phyloP scores from a whole-genome alignment of 768 basidiomycete genomes.

The Mycena amicta region DNA sequence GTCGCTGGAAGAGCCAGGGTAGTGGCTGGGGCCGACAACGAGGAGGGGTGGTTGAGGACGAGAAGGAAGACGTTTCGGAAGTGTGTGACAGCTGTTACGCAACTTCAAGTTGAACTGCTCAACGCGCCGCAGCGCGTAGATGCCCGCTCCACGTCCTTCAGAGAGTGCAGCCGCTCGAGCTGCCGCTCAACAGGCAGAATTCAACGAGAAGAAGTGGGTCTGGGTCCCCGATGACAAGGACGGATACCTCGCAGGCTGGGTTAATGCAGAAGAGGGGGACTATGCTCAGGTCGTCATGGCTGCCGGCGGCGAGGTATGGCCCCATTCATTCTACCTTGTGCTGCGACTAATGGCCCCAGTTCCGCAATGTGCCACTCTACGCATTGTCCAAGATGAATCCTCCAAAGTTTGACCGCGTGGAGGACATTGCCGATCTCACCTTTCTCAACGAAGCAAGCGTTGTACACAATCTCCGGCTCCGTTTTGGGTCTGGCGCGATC shows the following conservation, averaged over 20 bases:
- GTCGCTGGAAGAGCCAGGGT: background rate
- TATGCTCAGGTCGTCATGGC: conserved; percentile 84
- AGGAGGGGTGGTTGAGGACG: background rate
- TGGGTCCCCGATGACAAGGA: conserved; percentile 94
- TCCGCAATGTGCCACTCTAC: conserved; percentile 73
- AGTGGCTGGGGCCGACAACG: background rate
- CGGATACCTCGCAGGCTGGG: conserved; percentile 95
- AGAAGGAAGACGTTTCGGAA: background rate
- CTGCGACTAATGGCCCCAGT: conserved; percentile 35
- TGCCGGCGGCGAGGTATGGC: conserved; percentile 74
- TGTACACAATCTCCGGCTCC: conserved; percentile 92
- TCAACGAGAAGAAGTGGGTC: conserved; percentile 98
- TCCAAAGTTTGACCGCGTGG: conserved; percentile 96
- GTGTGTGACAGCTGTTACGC: background rate
- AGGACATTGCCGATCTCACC: conserved; percentile 97
- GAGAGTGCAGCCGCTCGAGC: conserved; percentile 71
- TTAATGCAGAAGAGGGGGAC: conserved; percentile 84
- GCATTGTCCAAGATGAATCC: conserved; percentile 96
- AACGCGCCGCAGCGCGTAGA: conserved; percentile 23
- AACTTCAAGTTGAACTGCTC: background rate
- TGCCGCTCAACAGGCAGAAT: conserved; percentile 91
- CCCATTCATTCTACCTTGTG: conserved; percentile 2
- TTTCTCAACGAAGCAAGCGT: conserved; percentile 98
- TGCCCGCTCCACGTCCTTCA: conserved; percentile 53
- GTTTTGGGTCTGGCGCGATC: conserved; percentile 90